Conservation (phyloP, 257 asterid genomes). For the Solanum dulcamara region DNA sequence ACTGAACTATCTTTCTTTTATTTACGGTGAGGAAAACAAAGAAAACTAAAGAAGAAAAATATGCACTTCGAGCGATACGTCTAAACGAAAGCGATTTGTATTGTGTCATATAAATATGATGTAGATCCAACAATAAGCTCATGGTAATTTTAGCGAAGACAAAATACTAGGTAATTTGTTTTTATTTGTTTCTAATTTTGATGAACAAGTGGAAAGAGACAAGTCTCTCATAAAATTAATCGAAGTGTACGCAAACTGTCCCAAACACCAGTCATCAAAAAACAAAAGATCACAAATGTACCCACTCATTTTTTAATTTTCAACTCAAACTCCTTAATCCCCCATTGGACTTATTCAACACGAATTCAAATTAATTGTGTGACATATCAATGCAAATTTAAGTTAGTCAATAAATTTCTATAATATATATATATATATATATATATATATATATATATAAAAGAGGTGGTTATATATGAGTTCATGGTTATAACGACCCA, state of each 20-base stretch:
- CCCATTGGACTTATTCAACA: background rate
- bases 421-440: no score
- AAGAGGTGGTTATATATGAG: no score
- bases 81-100: background rate
- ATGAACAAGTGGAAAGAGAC: background rate
- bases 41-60: background rate
- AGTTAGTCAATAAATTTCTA: background rate
- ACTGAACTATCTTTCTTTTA: background rate
- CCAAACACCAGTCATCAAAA: background rate
- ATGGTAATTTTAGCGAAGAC: background rate
- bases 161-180: background rate
- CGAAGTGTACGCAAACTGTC: background rate
- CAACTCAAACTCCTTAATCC: background rate
- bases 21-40: background rate
- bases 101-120: background rate
- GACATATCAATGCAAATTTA: background rate
- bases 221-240: background rate
- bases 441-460: no score
- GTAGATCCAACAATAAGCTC: background rate
- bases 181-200: background rate
- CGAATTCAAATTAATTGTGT: background rate
- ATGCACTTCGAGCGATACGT: background rate
- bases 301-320: background rate
- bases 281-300: background rate
- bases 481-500: background rate